Percentiles rank a stretch among this genome's conserved stretches.
Evolutionary conservation across 2,329 filamentous ascomycete genomes (phyloP).

Genomic region (Colletotrichum horii): DNA sequence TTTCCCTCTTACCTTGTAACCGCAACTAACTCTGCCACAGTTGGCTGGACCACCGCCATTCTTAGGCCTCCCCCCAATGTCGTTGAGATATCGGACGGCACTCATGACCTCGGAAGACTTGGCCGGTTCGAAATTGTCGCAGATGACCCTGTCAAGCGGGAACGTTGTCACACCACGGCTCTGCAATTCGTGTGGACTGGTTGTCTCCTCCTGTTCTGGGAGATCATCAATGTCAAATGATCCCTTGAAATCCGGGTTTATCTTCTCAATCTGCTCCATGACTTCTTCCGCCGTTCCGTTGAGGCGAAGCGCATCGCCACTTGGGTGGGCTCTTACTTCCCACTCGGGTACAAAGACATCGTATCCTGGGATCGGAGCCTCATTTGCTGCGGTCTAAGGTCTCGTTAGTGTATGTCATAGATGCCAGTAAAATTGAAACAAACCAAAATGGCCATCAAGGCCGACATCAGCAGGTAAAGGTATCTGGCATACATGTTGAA

Average conservation of each 20-base stretch:
- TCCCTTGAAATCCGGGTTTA: background rate
- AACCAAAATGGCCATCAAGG: background rate
- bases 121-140: background rate
- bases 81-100: background rate
- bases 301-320: background rate
- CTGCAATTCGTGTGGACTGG: background rate
- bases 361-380: background rate
- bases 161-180: background rate
- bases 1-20: background rate
- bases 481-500: background rate
- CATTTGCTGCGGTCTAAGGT: background rate
- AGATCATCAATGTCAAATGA: background rate
- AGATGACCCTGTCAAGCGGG: background rate
- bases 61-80: background rate
- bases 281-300: conserved; percentile 2
- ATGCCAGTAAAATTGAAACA: fast-evolving
- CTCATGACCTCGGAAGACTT: background rate
- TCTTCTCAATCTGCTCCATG: background rate
- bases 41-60: background rate
- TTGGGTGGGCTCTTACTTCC: conserved; percentile 21
- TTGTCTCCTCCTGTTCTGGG: background rate
- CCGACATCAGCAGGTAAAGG: background rate
- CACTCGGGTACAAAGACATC: conserved; percentile 9
- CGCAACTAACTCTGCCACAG: background rate
- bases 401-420: background rate